Base-by-base conservation (phyloP, 495 filamentous ascomycete genomes). In the Cercophora sp. region DNA sequence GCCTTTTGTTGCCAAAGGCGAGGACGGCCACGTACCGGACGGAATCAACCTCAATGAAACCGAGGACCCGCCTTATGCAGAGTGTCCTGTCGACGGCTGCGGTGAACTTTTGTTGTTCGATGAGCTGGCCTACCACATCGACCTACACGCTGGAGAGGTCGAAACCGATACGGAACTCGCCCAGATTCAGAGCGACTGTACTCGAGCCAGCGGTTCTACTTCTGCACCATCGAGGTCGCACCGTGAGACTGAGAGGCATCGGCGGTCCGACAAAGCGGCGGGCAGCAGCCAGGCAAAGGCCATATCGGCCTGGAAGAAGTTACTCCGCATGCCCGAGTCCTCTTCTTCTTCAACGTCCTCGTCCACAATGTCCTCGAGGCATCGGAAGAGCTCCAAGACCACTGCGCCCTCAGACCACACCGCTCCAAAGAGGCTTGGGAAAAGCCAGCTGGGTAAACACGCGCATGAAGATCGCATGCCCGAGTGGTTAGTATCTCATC, bases 391-490 rank as follows among this genome's bases (percentile, higher is more conserved):
- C 35, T n/a, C 29, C 50, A 4, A n/a, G n/a, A n/a, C n/a, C n/a
- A 11, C 16, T 9, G 10, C 15, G n/a, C 6, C 32, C 5, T 6
- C 29, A 13, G 27, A 41, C 2, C 23, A 45, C 13, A n/a, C 15
- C 27, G 59, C 55, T 32, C 56, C 65, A n/a, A 59, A 59, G 57
- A 64, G 55, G 34, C 64, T 69, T 13, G 59, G 54, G 64, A 63
- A 76, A 72, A 68, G 70, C 57, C 88, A 96, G 59, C 76, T 98
- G 29, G 93, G 93, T 0, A 88, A 85, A 10, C 82, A 93, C 72
- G 88, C 90, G 5, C 80, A 89, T 62, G 93, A 98, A 65, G 83
- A 86, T 31, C 79, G 81, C 54, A 98, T 98, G 93, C 93, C 93
- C 1, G 71, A 72, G 8, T 87, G 86, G 84, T 79, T 98, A 6